Evolutionary conservation across 225 moss, liverwort and hornwort species (phyloP), one percentile per base, ranked within the genome.

Genomic region (Ulota crispa): DNA sequence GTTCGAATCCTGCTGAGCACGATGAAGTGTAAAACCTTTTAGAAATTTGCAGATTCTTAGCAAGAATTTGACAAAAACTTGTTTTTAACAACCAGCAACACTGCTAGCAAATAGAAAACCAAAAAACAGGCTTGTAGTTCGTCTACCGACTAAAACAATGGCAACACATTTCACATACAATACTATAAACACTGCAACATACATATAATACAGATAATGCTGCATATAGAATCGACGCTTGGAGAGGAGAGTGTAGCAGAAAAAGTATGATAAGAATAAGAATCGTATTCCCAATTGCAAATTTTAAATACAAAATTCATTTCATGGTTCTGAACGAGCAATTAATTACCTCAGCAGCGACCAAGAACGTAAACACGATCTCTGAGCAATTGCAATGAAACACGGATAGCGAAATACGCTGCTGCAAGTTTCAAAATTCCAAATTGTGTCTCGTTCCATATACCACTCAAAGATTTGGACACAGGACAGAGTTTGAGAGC

Each of bases 1-100:
- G 93, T 93, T 89, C 88, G 89, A 91, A 91, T 89, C 91, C 93
- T 93, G 87, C 87, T 89, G 89, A 86, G 79, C 83, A 86, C 86
- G 86, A 23, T 24, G 18, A 5, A 50, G 50, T 4, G 0, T 6
- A 6, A 16, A 50, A 4, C 4, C 3, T 50, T 4, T 50, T 16
- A 18, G 5, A 50, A 18, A 0, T 50, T 50, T 50, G 50, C 16
- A 18, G 50, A 50, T 15, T 50, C 50, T 16, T 50, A 18, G 1
- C 50, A 50, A 50, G 15, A 18, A 50, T 50, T 50, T 50, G 50
- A 50, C 16, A 18, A 14, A 50, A 16, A 1, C 5, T 50, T 50
- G 15, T 16, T 50, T 18, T 15, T 16, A 50, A 5, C 47, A 50
- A 50, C 50, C 16, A 16, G 50, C 56, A 15, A 31, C 18, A 32